Base-by-base conservation (phyloP, 805 yeast species). In the Candida vartiovaarae region DNA sequence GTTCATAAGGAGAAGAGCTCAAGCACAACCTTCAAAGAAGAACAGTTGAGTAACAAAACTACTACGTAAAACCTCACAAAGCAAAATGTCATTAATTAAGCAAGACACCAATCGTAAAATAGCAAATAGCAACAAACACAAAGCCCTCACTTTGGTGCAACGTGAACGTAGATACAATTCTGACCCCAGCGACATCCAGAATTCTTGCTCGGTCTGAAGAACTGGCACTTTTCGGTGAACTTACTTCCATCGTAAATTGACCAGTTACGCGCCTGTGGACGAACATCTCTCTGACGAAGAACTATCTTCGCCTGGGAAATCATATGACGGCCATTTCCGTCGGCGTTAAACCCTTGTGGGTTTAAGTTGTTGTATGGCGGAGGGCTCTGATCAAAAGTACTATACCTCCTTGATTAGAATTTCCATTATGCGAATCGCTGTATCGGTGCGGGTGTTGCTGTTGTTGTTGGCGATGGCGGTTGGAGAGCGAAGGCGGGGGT, bases 131-230 rank as follows among this genome's bases (percentile, higher is more conserved):
- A 9, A 28, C 30, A 28, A 7, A 28, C 30, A 28, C 30, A 28
- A 28, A 9, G 8, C 30, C 9, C 30, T 28, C 30, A 28, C 9
- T 28, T 28, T 6, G 30, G 9, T 7, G 30, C 20, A 31, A 15
- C 20, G 20, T 31, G 30, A 29, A 34, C n/a, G 26, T 28, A 38
- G 27, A 25, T 15, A 24, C 45, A 42, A 15, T 7, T 24, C 1
- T 28, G 15, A 8, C 45, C 45, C 38, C 34, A 33, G 8, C 36
- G 25, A 29, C 44, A 41, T 8, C 33, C 32, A 8, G 6, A 8
- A 4, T 15, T n/a, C 33, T 8, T 28, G 25, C 15, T 28, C 8
- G 39, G 39, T 28, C n/a, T 37, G 20, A 15, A 37, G 25, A 29
- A 37, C 3, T n/a, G 8, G 24, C 41, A 39, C 15, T 6, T 26